Evolutionary conservation across 306 rosid species (phyloP), one percentile per base, ranked within the genome.

Genomic region (Acmispon strigosus): DNA sequence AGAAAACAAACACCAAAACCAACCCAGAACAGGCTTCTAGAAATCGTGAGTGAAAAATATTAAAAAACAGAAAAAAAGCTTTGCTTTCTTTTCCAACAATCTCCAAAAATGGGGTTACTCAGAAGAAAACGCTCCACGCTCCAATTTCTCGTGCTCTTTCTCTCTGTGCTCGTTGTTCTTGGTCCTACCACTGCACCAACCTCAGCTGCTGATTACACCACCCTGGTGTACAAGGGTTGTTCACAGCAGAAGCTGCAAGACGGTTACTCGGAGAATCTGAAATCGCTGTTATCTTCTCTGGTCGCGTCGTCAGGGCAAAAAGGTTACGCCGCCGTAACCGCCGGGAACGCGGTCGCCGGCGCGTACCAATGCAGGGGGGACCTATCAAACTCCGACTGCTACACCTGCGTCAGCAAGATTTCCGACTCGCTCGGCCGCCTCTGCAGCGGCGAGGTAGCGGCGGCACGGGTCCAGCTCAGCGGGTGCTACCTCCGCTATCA

Each of bases 321-420:
- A 67, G 18, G 67, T 14, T 94, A 83, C 91, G 81, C 74, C 84
- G 24, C 88, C 47, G 68, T 85, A 7, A 80, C 88, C 58, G 60
- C 83, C 16, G 96, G 96, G 47, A 78, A 20, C 64, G 70, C 81
- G 11, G 53, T 94, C 47, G 55, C 52, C 11, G 97, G 90, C 3
- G 51, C 66, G n/a, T 94, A 81, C 80, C 97, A 94, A 86, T 94
- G 98, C 85, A 79, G 98, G 45, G 98, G 97, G 0, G 98, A 94
- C 80, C 96, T 94, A 66, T 10, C 84, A 4, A 51, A 52, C 66
- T 62, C 81, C 10, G 78, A 90, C 13, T 94, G 98, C 83, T 59
- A 62, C 82, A 41, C 7, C 66, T 93, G 98, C 41, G 85, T 93
- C 14, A 61, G 72, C 67, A 85, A 76, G 70, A 80, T 85, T 42